A percentile compares a stretch with the other conserved stretches of the same genome.
These are phyloP conservation scores for Globisporangium takayamanum DNA, from an alignment of 352 stramenopile species.

Conservation along the genomic window DNA sequence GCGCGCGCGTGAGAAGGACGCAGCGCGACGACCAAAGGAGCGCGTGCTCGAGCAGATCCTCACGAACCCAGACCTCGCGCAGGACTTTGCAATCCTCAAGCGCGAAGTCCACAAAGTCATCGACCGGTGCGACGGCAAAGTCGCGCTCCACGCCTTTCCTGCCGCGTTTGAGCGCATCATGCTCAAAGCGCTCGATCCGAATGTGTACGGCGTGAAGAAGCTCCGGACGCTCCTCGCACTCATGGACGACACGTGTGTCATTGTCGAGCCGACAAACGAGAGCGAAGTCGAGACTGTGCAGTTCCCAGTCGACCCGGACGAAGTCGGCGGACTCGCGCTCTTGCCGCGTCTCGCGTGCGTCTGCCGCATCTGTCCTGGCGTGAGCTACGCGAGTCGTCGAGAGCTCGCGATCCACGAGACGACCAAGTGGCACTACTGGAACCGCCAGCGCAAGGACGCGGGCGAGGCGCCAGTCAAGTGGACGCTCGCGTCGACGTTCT, in stretches of 20 bases:
- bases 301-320: slow-evolving; percentile 35
- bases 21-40: slow-evolving; percentile 35
- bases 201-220: slow-evolving; percentile 69
- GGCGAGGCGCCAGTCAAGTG: slow-evolving; percentile 34
- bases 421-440: slow-evolving; percentile 83
- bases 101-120: slow-evolving; percentile 64
- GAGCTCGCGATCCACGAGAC: slow-evolving; percentile 59
- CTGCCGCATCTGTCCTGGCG: slow-evolving; percentile 55
- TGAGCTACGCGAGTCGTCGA: slow-evolving; percentile 51
- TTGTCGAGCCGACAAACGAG: slow-evolving; percentile 40
- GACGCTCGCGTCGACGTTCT: slow-evolving; percentile 58
- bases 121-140: slow-evolving; percentile 40
- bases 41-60: slow-evolving; percentile 41
- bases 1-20: slow-evolving; percentile 6
- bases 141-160: slow-evolving; percentile 47
- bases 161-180: slow-evolving; percentile 51
- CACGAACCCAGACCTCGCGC: slow-evolving; percentile 19
- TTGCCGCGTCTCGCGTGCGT: slow-evolving; percentile 41
- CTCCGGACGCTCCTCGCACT: slow-evolving; percentile 52
- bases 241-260: slow-evolving; percentile 45
- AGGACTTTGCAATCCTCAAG: too few species aligned
- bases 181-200: slow-evolving; percentile 56
- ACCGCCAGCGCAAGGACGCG: slow-evolving; percentile 33
- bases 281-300: slow-evolving; percentile 60
- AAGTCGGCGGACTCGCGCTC: slow-evolving; percentile 21